These are phyloP conservation scores for Luzula sylvatica DNA, from an alignment of 176 grass and related monocot genomes.

Conservation along the genomic window DNA sequence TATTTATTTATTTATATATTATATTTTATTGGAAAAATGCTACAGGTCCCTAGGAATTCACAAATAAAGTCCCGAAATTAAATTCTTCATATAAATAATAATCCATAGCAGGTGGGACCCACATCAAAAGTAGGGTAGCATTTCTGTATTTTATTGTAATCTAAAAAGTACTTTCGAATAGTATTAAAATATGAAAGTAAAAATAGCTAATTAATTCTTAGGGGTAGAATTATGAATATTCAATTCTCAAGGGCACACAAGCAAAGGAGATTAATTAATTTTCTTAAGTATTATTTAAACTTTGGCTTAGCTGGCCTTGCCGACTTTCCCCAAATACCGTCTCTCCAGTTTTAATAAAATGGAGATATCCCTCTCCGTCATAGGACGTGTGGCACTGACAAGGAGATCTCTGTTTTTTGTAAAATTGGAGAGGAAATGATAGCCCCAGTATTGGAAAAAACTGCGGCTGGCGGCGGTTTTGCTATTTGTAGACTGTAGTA, in stretches of 20 bases:
- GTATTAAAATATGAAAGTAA: too few relatives aligned
- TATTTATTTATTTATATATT: too few relatives aligned
- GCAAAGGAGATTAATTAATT: background rate
- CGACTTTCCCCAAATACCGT: background rate
- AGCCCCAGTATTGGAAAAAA: background rate
- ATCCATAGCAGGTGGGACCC: too few relatives aligned
- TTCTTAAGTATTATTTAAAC: conserved; percentile 3
- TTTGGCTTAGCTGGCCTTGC: conserved; percentile 6
- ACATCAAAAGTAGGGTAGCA: too few relatives aligned
- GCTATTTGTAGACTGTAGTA: background rate
- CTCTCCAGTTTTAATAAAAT: conserved; percentile 5
- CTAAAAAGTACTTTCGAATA: too few relatives aligned
- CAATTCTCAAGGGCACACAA: background rate
- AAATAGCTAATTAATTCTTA: too few relatives aligned
- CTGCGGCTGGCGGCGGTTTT: conserved; percentile 15
- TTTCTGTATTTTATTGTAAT: too few relatives aligned
- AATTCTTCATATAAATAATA: too few relatives aligned
- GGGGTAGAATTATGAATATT: background rate
- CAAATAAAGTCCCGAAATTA: too few relatives aligned
- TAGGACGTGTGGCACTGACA: background rate
- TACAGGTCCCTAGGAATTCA: too few relatives aligned
- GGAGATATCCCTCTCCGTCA: background rate
- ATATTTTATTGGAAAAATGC: too few relatives aligned
- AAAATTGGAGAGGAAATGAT: background rate
- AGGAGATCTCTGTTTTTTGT: background rate